These are phyloP conservation scores for Xylaria multiplex DNA, from an alignment of 2,329 filamentous ascomycete genomes.

Conservation along the genomic window DNA sequence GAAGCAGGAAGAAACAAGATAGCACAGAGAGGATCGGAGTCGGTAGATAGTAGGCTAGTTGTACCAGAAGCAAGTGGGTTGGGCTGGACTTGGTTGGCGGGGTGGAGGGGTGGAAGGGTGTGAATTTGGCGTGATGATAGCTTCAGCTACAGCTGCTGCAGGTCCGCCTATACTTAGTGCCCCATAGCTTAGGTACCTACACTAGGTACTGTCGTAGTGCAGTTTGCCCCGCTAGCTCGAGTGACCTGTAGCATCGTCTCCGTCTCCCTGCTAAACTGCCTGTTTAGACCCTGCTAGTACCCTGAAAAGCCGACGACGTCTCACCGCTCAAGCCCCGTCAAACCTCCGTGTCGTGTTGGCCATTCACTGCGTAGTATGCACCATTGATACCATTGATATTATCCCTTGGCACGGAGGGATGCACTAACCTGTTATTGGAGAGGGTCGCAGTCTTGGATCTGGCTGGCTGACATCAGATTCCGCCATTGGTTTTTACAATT, in stretches of 20 bases:
- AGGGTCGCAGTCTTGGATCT: slow-evolving; percentile 3
- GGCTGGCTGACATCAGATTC: slow-evolving; percentile 27
- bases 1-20: slow-evolving; percentile 28
- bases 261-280: slow-evolving; percentile 27
- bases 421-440: slow-evolving; percentile 27
- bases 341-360: slow-evolving; percentile 7
- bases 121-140: slow-evolving; percentile 13
- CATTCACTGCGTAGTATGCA: background rate
- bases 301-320: slow-evolving; percentile 31
- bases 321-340: slow-evolving; percentile 37
- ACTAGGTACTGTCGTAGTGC: slow-evolving; percentile 3
- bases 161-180: background rate
- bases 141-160: slow-evolving; percentile 35
- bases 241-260: slow-evolving; percentile 24
- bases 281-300: slow-evolving; percentile 18
- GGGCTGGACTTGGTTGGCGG: slow-evolving; percentile 28
- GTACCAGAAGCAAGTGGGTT: slow-evolving; percentile 29
- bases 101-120: slow-evolving; percentile 19
- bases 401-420: slow-evolving; percentile 5
- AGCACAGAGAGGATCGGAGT: slow-evolving; percentile 32
- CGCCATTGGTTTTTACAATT: slow-evolving; percentile 8
- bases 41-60: background rate
- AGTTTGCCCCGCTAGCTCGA: slow-evolving; percentile 26
- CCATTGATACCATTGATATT: background rate
- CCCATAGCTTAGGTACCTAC: too few species aligned